Base-by-base conservation (phyloP, 306 rosid species). In the Dryas octopetala region DNA sequence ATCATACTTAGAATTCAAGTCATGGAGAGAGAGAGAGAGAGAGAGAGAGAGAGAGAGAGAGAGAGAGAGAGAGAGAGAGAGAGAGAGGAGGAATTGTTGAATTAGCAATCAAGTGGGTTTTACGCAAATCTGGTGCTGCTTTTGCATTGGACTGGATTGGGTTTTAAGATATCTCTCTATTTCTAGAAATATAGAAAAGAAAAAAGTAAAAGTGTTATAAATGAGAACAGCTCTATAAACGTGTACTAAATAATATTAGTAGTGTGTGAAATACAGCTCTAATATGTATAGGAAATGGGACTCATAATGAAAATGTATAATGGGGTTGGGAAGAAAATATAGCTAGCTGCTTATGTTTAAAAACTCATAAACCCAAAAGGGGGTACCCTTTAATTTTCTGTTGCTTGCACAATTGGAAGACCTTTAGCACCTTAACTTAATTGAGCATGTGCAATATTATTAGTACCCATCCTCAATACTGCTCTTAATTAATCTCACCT, bases 1-100 rank as follows among this genome's bases (percentile, higher is more conserved):
- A 81, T 89, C 89, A 87, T 93, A 87, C 98, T 93, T 93, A 91
- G 91, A 83, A 79, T 85, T 85, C 76, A 93, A 93, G 98, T 91
- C 77, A 89, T 7, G 77, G 63, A 57, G 77, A 62, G 60, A 78
- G 73, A 74, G 66, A 77, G 75, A 75, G 74, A 84, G 79, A 76
- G 84, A 73, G 81, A 69, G 71, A 76, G 74, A 76, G 79, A 77
- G 79, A 76, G 82, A 74, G 74, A 38, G 67, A 67, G 78, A 72
- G 64, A 60, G 62, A 53, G 76, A 80, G 81, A 51, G 73, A 74
- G 66, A 77, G 75, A 74, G 73, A 84, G 79, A 76, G 84, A 73
- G 81, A 69, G 70, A 76, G 74, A 76, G 79, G 87, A 83, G 90
- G 89, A 86, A 74, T 32, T 32, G 87, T 88, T 84, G 89, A 88